Percentiles rank a stretch among this genome's conserved stretches.
Evolutionary conservation across 2,329 filamentous ascomycete species (phyloP).

Genomic region (Nannizziopsis barbatae): DNA sequence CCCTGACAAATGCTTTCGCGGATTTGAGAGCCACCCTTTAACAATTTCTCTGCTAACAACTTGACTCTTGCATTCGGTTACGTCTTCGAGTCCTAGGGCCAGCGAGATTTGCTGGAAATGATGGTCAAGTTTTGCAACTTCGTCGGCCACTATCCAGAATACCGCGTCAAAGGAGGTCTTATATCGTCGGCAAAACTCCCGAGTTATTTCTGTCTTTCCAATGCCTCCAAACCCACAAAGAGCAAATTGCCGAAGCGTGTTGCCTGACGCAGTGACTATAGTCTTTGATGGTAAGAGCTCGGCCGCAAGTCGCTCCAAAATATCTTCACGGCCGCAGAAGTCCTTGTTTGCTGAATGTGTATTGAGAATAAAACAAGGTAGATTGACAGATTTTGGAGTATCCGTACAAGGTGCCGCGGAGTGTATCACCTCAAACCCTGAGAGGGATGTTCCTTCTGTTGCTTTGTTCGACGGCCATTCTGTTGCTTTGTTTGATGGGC

Average conservation of each 20-base stretch:
- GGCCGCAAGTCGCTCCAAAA: background rate
- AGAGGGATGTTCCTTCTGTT: no score
- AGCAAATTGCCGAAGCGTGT: conserved; percentile 17
- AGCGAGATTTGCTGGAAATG: conserved; percentile 20
- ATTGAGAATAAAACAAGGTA: no score
- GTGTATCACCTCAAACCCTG: no score
- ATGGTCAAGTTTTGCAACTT: conserved; percentile 19
- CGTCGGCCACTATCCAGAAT: conserved; percentile 25
- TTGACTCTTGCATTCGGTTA: conserved; percentile 17
- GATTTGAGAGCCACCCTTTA: conserved; percentile 20
- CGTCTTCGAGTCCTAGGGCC: conserved; percentile 20
- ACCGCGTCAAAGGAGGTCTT: conserved; percentile 23
- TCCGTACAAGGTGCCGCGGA: no score
- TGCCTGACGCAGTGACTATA: conserved; percentile 13
- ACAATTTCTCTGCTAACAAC: conserved; percentile 20
- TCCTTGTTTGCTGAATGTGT: no score
- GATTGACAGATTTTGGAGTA: no score
- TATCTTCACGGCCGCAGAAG: no score
- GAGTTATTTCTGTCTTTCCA: conserved; percentile 24
- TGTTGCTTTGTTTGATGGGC: no score
- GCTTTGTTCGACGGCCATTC: no score
- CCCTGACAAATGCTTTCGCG: conserved; percentile 10
- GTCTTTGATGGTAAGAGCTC: conserved; percentile 18
- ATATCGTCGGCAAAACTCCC: conserved; percentile 19
- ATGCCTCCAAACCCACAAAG: conserved; percentile 20